Conservation (phyloP, 139 green algal genomes). For the Trebouxia sp. region DNA sequence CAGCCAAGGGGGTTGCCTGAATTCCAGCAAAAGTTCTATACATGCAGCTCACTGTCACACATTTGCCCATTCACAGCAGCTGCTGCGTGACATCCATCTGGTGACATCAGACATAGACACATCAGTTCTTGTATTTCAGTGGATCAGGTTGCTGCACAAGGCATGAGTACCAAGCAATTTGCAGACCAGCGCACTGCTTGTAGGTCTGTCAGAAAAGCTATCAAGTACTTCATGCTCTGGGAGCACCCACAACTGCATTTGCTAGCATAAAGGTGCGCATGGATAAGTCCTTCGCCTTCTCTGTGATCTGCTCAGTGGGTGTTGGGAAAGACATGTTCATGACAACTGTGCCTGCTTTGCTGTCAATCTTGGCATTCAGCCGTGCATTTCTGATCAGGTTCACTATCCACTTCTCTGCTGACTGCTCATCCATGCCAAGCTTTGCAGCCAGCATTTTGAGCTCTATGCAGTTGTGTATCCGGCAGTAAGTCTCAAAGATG, state of each 20-base stretch:
- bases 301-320: slow-evolving; percentile 78
- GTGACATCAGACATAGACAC: too few relatives aligned
- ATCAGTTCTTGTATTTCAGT: too few relatives aligned
- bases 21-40: too few relatives aligned
- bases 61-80: too few relatives aligned
- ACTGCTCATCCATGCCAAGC: slow-evolving; percentile 82
- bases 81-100: too few relatives aligned
- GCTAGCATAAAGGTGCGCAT: slow-evolving; percentile 88
- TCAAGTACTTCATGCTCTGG: neutral
- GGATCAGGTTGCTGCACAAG: neutral
- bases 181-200: slow-evolving; percentile 13
- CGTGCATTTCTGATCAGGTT: slow-evolving; percentile 79
- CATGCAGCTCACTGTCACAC: too few relatives aligned
- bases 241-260: slow-evolving; percentile 52
- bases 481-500: slow-evolving; percentile 98
- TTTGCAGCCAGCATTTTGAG: slow-evolving; percentile 85
- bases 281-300: slow-evolving; percentile 85
- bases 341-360: slow-evolving; percentile 89
- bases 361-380: slow-evolving; percentile 98
- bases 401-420: slow-evolving; percentile 90
- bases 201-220: neutral
- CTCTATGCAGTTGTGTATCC: slow-evolving; percentile 90
- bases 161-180: neutral
- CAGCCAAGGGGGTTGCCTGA: too few relatives aligned
- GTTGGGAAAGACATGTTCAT: slow-evolving; percentile 73